Evolutionary conservation across 164 flowering plant species (phyloP).

Genomic region (Vitis cinerea): DNA sequence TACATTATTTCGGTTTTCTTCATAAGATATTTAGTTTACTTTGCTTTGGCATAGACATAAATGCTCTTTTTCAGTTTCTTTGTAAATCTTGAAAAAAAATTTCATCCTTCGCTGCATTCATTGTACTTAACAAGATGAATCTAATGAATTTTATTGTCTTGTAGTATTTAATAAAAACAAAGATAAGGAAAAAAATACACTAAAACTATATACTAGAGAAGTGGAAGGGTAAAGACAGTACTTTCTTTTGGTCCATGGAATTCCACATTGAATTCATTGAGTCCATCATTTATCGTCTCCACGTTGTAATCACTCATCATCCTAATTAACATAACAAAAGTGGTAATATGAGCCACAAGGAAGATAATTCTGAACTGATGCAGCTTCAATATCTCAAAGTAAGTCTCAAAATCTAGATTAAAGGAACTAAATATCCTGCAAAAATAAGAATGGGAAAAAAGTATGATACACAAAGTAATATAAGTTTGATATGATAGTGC

Average conservation of each 20-base stretch:
- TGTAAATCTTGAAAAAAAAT: no score
- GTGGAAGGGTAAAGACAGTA: constrained; percentile 25
- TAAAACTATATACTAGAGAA: background rate
- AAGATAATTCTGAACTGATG: background rate
- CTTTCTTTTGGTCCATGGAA: constrained; percentile 98
- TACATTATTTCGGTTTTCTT: no score
- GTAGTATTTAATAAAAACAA: background rate
- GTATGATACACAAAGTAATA: background rate
- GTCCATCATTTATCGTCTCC: constrained; percentile 87
- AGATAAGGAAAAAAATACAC: background rate
- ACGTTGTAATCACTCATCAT: constrained; percentile 96
- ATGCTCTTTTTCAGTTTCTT: no score
- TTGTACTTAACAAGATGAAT: no score
- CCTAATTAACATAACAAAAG: constrained; percentile 40
- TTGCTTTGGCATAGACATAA: no score
- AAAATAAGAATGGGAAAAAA: background rate
- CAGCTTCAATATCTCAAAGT: background rate
- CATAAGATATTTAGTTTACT: no score
- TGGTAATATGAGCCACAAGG: constrained; percentile 1
- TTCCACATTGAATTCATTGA: constrained; percentile 83
- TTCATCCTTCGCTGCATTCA: no score
- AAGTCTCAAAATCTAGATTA: background rate
- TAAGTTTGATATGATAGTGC: background rate
- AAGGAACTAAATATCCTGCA: background rate
- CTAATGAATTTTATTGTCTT: no score